Conservation (phyloP, 768 basidiomycete genomes). For the Lentinula boryana region DNA sequence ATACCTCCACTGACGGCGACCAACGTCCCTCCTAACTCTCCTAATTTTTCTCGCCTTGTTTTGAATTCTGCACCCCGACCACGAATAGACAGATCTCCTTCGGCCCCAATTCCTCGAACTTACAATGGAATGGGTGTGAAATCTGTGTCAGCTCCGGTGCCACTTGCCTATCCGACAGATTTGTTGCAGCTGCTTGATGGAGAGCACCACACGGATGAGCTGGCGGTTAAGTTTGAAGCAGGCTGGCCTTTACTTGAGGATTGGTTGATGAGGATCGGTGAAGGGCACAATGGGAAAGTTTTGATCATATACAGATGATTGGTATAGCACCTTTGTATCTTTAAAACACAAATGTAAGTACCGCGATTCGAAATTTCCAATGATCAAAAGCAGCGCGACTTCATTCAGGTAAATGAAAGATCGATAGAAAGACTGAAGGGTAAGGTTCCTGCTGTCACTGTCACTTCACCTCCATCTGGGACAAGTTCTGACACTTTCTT, state of each 20-base stretch:
- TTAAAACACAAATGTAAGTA: too few relatives aligned
- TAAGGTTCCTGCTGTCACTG: conserved; percentile 81
- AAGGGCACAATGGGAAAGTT: conserved; percentile 60
- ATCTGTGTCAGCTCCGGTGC: conserved; percentile 12
- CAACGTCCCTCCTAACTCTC: conserved; percentile 31
- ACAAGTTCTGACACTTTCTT: conserved; percentile 84
- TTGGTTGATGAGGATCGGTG: conserved; percentile 61
- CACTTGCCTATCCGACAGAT: conserved; percentile 45
- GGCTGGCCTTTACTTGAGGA: conserved; percentile 78
- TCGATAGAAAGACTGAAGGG: conserved; percentile 80
- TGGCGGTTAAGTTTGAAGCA: conserved; percentile 75
- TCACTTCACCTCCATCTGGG: conserved; percentile 67
- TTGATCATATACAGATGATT: conserved; percentile 70
- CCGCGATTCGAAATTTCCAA: too few relatives aligned
- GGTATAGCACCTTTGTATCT: background rate
- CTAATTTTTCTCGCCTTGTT: conserved; percentile 10
- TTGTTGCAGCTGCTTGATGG: conserved; percentile 70
- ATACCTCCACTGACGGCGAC: conserved; percentile 21
- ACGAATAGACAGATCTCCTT: conserved; percentile 53
- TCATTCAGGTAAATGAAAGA: conserved; percentile 22
- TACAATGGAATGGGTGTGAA: conserved; percentile 7
- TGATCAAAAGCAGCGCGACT: background rate
- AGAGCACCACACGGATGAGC: conserved; percentile 87
- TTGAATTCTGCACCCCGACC: conserved; percentile 33
- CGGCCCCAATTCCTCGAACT: conserved; percentile 36